phyloP scores from a whole-genome alignment of 306 rosid genomes.

The Geum urbanum region DNA sequence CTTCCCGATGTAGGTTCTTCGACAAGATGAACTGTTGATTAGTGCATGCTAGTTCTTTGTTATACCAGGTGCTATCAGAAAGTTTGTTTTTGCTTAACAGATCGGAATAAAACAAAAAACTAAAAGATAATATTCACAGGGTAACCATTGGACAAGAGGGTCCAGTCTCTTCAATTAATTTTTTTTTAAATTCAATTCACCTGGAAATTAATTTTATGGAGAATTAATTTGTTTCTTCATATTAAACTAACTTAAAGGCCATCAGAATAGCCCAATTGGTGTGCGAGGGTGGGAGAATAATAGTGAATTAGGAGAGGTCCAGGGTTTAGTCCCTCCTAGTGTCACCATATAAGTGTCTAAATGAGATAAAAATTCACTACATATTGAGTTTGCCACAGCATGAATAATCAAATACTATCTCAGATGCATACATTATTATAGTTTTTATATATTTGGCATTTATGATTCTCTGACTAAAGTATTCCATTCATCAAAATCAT shows the following conservation, averaged over 20 bases:
- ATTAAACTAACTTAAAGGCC: neutral
- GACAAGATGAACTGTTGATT: neutral
- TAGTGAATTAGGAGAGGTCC: neutral
- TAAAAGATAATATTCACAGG: neutral
- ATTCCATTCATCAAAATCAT: conserved; percentile 13
- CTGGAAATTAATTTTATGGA: no score
- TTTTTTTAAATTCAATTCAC: no score
- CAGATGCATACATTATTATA: neutral
- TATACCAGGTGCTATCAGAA: neutral
- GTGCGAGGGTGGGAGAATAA: neutral
- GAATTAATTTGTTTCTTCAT: no score
- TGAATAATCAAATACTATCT: neutral
- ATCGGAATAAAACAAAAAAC: neutral
- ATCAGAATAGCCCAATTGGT: neutral
- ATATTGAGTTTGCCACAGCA: neutral
- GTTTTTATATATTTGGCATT: neutral
- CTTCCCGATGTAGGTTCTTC: no score
- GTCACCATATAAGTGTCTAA: no score
- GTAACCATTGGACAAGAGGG: neutral
- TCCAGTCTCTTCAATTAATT: neutral
- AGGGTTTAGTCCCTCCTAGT: neutral
- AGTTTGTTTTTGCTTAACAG: neutral
- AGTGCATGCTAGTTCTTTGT: neutral
- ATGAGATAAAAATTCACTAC: neutral
- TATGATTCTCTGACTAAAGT: conserved; percentile 1